phyloP scores from a whole-genome alignment of 805 yeast species.

The Metschnikowia colocasiae region DNA sequence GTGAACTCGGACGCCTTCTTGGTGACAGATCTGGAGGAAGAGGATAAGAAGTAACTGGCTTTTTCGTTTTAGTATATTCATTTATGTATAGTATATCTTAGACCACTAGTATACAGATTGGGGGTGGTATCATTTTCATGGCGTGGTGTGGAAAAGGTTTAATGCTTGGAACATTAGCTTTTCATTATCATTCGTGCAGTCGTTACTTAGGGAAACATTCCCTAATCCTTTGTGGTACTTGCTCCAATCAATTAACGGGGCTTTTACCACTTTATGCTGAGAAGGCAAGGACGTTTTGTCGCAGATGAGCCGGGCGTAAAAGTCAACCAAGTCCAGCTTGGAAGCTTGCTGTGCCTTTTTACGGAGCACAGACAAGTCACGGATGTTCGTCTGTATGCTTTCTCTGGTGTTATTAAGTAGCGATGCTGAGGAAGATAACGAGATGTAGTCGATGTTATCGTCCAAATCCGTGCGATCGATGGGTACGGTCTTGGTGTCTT shows the following conservation, averaged over 20 bases:
- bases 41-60: constrained; percentile 20
- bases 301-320: constrained; percentile 32
- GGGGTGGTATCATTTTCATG: constrained; percentile 7
- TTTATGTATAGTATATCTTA: constrained; percentile 1
- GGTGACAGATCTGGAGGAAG: constrained; percentile 44
- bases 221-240: constrained; percentile 31
- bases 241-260: constrained; percentile 38
- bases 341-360: constrained; percentile 14
- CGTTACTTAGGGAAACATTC: constrained; percentile 20
- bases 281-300: constrained; percentile 34
- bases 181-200: constrained; percentile 18
- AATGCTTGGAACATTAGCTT: constrained; percentile 14
- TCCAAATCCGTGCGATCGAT: constrained; percentile 14
- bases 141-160: constrained; percentile 14
- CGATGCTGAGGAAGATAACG: constrained; percentile 32
- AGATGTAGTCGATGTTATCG: constrained; percentile 35
- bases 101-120: constrained; percentile 11
- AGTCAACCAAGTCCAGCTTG: constrained; percentile 29
- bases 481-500: constrained; percentile 6
- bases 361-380: constrained; percentile 26
- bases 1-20: constrained; percentile 42
- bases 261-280: constrained; percentile 29
- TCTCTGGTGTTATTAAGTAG: constrained; percentile 23
- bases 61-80: constrained; percentile 3
- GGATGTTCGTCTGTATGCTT: constrained; percentile 28